These are phyloP conservation scores for Globisporangium megalacanthum DNA, from an alignment of 352 stramenopile species.

Conservation along the genomic window DNA sequence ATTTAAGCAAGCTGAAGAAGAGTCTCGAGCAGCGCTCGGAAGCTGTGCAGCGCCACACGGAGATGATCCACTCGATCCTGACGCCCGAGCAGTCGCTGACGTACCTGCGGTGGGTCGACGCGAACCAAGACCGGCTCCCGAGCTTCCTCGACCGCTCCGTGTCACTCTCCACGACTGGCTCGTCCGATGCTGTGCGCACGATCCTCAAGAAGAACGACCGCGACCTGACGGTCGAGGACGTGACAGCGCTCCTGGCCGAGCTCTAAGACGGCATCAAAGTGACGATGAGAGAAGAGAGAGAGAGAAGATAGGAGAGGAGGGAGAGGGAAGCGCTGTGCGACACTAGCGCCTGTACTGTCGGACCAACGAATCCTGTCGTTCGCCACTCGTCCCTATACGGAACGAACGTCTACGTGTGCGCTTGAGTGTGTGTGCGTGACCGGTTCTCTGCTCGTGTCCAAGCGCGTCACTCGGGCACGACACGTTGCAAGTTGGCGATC, in stretches of 20 bases:
- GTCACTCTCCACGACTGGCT: conserved; percentile 39
- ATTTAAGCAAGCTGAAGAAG: conserved; percentile 86
- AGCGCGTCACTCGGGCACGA: conserved; percentile 1
- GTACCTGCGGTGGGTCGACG: conserved; percentile 79
- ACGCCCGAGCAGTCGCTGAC: conserved; percentile 81
- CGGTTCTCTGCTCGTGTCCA: neutral
- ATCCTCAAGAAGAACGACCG: conserved; percentile 82
- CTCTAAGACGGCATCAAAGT: conserved; percentile 21
- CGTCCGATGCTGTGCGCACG: conserved; percentile 57
- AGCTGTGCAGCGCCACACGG: conserved; percentile 70
- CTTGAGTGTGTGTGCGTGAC: neutral
- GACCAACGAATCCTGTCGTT: neutral
- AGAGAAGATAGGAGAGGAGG: neutral
- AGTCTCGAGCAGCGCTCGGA: conserved; percentile 76
- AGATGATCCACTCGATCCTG: conserved; percentile 82
- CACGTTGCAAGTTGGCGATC: conserved; percentile 12
- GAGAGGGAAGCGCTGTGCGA: neutral
- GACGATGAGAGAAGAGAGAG: neutral
- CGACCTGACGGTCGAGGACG: conserved; percentile 84
- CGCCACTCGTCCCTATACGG: neutral
- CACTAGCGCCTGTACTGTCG: conserved; percentile 1
- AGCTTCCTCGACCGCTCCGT: conserved; percentile 62
- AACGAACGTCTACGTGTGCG: neutral
- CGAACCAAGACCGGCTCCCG: conserved; percentile 66
- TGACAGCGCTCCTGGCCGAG: conserved; percentile 68